Evolutionary conservation across 306 rosid genomes (phyloP).

Genomic region (Sophora flavescens): DNA sequence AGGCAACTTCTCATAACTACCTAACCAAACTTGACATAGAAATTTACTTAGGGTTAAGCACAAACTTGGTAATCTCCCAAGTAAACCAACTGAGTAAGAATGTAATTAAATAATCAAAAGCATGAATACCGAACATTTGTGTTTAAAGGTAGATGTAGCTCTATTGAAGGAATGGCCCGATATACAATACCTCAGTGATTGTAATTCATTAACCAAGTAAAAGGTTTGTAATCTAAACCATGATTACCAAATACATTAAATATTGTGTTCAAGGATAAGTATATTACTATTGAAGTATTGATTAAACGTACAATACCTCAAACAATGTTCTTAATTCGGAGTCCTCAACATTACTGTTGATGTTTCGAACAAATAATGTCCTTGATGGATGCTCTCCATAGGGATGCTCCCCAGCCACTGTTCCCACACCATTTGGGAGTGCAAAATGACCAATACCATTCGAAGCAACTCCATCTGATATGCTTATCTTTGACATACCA

Average conservation of each 20-base stretch:
- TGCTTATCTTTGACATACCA: constrained; percentile 69
- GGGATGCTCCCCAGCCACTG: constrained; percentile 97
- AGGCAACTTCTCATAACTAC: constrained; percentile 7
- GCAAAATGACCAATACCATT: constrained; percentile 69
- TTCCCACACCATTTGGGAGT: constrained; percentile 77
- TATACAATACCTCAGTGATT: constrained; percentile 62
- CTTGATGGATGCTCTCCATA: constrained; percentile 98
- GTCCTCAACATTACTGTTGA: constrained; percentile 90
- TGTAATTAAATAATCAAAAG: constrained; percentile 21
- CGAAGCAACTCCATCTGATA: constrained; percentile 63
- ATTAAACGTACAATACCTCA: constrained; percentile 64
- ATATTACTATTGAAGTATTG: constrained; percentile 26
- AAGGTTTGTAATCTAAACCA: constrained; percentile 2
- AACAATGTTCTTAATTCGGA: constrained; percentile 77
- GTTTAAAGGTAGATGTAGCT: constrained; percentile 7
- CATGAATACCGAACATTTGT: not conserved
- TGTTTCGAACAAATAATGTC: constrained; percentile 90
- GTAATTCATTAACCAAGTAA: constrained; percentile 49
- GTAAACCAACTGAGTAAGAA: constrained; percentile 6
- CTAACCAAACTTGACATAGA: not conserved
- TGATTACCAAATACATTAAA: constrained; percentile 21
- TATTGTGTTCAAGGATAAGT: constrained; percentile 18
- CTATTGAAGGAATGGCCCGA: constrained; percentile 20
- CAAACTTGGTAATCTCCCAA: constrained; percentile 20
- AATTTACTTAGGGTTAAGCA: not conserved